Percentiles rank a stretch among this genome's conserved stretches.
phyloP scores from a whole-genome alignment of 371 early-diverging fungal species.

The Mucor circinelloides region DNA sequence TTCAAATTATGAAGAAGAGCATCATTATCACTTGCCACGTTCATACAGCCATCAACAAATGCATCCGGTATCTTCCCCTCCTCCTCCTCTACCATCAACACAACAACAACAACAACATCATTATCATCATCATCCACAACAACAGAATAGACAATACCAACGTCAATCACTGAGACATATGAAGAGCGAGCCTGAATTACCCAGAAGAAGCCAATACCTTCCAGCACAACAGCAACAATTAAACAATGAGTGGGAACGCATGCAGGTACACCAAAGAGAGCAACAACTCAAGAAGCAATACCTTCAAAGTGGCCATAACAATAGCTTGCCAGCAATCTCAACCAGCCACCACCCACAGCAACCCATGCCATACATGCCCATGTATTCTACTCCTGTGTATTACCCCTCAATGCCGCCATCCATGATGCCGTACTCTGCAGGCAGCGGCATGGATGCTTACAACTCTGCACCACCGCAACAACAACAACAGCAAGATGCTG shows the following conservation, averaged over 20 bases:
- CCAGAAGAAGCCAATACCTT: conserved; percentile 12
- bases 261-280: conserved; percentile 44
- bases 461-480: neutral
- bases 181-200: conserved; percentile 42
- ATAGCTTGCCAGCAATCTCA: neutral
- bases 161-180: conserved; percentile 29
- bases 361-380: conserved; percentile 9
- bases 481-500: neutral
- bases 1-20: neutral
- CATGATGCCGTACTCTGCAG: neutral
- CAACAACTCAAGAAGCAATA: conserved; percentile 37
- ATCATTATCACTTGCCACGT: conserved; percentile 3
- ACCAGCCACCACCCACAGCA: conserved; percentile 5
- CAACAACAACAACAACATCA: conserved; percentile 4
- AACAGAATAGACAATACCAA: neutral
- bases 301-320: conserved; percentile 1
- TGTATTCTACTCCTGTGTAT: conserved; percentile 22
- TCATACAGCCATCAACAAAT: conserved; percentile 14
- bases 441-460: neutral
- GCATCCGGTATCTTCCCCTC: neutral
- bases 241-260: conserved; percentile 44
- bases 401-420: conserved; percentile 2
- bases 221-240: conserved; percentile 34
- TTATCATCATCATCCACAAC: conserved; percentile 10
- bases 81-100: neutral